Base-by-base conservation (phyloP, 306 rosid species). In the Pterocarpus santalinus region DNA sequence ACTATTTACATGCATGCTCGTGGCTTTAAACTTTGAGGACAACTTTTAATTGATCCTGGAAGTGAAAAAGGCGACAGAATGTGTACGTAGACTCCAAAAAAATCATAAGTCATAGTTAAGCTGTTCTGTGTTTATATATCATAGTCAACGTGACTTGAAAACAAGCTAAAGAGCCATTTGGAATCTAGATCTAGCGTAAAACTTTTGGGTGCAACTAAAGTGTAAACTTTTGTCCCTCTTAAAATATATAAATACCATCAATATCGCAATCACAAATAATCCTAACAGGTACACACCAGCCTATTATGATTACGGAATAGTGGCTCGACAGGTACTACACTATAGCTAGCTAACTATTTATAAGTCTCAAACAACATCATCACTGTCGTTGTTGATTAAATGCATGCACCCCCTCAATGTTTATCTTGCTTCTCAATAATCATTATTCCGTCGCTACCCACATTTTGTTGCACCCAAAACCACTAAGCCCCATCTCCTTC, bases 141-240 rank as follows among this genome's bases (percentile, higher is more conserved):
- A 22, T 13, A 41, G 73, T 61, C 65, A 72, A 36, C 12, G 52
- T 65, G 70, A 46, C 80, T 56, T 64, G 33, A 78, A 72, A 72
- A 72, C 58, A 78, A 72, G 72, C 39, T 41, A 65, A 53, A 57
- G 80, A 78, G 67, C 56, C 80, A 57, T 47, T 65, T 60, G 35
- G 75, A 52, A 73, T 72, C 65, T 36, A 53, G 12, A 17, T 22
- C 28, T 22, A 22, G 69, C 49, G 34, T 65, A 61, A 30, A 77
- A 63, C 79, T 72, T 82, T 77, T 71, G 16, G 57, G 75, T 17
- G 75, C 70, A 77, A 69, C 79, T 51, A 83, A 70, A 13, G 65
- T 17, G 61, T 66, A 72, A 73, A 44, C 7, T 72, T 47, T 4
- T 28, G 36, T 47, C 3, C 39, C 3, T 46, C 35, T 66, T 30